These are phyloP conservation scores for Quercus bicolor DNA, from an alignment of 306 rosid genomes.

Conservation along the genomic window DNA sequence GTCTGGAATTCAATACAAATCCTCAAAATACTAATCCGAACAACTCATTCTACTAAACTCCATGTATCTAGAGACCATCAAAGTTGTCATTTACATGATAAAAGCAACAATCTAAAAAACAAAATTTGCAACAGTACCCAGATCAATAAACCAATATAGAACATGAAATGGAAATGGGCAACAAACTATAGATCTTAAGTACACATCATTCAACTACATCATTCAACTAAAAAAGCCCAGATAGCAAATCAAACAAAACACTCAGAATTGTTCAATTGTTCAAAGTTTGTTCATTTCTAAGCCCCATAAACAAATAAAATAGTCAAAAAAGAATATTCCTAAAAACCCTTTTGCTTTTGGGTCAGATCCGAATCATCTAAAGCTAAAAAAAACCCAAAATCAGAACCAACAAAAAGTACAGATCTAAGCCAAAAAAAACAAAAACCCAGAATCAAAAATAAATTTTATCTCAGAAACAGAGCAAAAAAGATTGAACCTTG, in stretches of 20 bases:
- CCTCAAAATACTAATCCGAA: no score
- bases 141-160: no score
- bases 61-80: no score
- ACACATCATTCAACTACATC: neutral
- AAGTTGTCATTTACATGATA: no score
- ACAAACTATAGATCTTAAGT: neutral
- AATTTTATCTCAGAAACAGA: neutral
- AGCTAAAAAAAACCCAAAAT: neutral
- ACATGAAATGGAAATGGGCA: neutral
- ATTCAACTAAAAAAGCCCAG: neutral
- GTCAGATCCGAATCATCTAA: neutral
- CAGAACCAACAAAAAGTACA: neutral
- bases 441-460: neutral
- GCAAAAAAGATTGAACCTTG: conserved; percentile 35
- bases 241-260: neutral
- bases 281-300: neutral
- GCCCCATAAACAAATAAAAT: neutral
- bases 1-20: no score
- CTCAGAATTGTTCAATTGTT: no score
- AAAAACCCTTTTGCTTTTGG: no score
- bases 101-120: no score
- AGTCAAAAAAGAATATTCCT: no score
- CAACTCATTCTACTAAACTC: no score
- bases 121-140: no score
- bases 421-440: neutral